phyloP scores from a whole-genome alignment of 169 alveolate genomes.

The Plasmodium coatneyi region DNA sequence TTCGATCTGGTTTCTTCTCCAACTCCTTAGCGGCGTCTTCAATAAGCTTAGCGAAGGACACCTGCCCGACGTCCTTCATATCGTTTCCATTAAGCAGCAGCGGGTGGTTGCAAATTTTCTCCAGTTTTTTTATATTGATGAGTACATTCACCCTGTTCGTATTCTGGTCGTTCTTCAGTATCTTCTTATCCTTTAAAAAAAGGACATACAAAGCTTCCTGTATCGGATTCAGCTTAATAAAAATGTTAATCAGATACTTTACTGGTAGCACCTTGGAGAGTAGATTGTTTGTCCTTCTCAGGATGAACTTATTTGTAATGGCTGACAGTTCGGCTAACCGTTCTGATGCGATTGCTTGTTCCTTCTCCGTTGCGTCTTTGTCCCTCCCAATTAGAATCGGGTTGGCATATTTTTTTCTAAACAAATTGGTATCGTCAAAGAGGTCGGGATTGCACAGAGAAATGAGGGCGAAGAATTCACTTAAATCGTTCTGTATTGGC shows the following conservation, averaged over 20 bases:
- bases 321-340: constrained; percentile 90
- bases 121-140: constrained; percentile 45
- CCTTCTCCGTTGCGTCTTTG: constrained; percentile 91
- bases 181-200: constrained; percentile 75
- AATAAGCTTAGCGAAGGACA: constrained; percentile 75
- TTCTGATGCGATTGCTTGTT: constrained; percentile 89
- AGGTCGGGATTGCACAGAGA: constrained; percentile 92
- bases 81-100: constrained; percentile 18
- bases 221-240: constrained; percentile 89
- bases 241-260: constrained; percentile 88
- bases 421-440: constrained; percentile 86
- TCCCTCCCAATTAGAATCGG: constrained; percentile 92
- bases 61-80: constrained; percentile 80
- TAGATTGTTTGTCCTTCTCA: constrained; percentile 91
- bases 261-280: constrained; percentile 93
- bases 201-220: constrained; percentile 86
- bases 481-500: constrained; percentile 92
- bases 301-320: constrained; percentile 91
- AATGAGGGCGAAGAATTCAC: constrained; percentile 90
- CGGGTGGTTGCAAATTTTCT: constrained; percentile 49
- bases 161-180: constrained; percentile 25
- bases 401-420: constrained; percentile 86
- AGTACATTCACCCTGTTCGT: constrained; percentile 45
- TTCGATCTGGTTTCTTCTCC: background rate
- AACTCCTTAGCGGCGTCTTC: constrained; percentile 44